Evolutionary conservation across 2,329 filamentous ascomycete genomes (phyloP).

Genomic region (Zalaria obscura): DNA sequence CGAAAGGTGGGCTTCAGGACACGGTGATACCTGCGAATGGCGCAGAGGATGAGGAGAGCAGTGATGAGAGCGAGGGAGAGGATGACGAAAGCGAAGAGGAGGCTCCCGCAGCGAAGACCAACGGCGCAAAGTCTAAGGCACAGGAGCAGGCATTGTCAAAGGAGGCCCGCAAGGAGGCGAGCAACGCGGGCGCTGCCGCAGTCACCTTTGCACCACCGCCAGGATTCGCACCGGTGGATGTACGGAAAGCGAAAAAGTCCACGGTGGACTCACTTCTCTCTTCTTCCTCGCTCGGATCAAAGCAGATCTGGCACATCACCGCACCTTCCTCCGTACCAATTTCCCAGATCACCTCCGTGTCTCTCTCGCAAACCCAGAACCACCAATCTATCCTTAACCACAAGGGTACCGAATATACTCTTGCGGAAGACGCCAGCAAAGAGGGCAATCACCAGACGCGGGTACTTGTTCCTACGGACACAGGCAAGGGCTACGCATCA

Average conservation of each 20-base stretch:
- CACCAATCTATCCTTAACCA: conserved; percentile 46
- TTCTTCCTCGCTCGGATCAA: conserved; percentile 46
- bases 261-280: conserved; percentile 36
- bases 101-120: conserved; percentile 10
- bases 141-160: background rate
- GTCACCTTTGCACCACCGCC: conserved; percentile 21
- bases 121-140: background rate
- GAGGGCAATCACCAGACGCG: conserved; percentile 6
- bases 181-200: background rate
- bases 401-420: conserved; percentile 45
- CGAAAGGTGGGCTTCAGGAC: conserved; percentile 1
- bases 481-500: conserved; percentile 13
- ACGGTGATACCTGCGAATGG: conserved; percentile 1
- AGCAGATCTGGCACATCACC: conserved; percentile 71
- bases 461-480: conserved; percentile 11
- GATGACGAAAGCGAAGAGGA: conserved; percentile 20
- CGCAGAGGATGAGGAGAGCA: conserved; percentile 4
- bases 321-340: conserved; percentile 57
- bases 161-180: background rate
- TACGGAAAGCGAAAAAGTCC: conserved; percentile 24
- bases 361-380: conserved; percentile 42
- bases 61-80: conserved; percentile 15
- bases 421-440: conserved; percentile 8
- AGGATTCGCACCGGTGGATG: conserved; percentile 36
- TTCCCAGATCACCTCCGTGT: conserved; percentile 49